Conservation (phyloP, 441 rosid genomes). For the Aquilaria agallochum region DNA sequence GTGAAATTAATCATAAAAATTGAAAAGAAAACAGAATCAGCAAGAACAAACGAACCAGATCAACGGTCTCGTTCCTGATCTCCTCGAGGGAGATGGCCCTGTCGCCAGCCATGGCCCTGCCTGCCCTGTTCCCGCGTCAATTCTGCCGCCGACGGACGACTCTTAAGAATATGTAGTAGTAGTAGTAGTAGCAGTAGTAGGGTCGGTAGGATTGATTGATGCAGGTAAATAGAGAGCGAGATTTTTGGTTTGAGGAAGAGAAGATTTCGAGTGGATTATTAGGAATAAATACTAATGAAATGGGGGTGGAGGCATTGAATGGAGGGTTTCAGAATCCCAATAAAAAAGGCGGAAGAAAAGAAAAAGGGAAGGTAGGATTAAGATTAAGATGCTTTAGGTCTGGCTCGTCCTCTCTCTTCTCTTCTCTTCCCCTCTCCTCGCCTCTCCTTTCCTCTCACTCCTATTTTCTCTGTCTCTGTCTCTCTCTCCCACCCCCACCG, state of each 20-base stretch:
- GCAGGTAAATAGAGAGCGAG: not conserved
- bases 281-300: not conserved
- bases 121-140: too few species aligned
- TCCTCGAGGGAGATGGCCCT: slow-evolving; percentile 38
- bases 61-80: slow-evolving; percentile 61
- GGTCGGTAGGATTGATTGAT: too few species aligned
- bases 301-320: not conserved
- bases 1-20: not conserved
- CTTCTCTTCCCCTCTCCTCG: not conserved
- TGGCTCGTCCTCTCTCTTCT: not conserved
- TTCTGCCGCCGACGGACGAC: too few species aligned
- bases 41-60: slow-evolving; percentile 28
- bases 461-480: too few species aligned
- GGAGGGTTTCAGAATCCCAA: slow-evolving; percentile 25
- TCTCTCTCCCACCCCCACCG: too few species aligned
- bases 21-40: not conserved
- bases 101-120: slow-evolving; percentile 11
- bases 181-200: too few species aligned
- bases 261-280: not conserved
- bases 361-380: too few species aligned
- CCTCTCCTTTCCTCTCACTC: not conserved
- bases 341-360: not conserved
- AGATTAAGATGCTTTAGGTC: not conserved
- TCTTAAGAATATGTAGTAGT: too few species aligned
- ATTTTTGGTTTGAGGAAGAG: not conserved